Base-by-base conservation (phyloP, 768 basidiomycete genomes). In the Scleroderma citrinum region DNA sequence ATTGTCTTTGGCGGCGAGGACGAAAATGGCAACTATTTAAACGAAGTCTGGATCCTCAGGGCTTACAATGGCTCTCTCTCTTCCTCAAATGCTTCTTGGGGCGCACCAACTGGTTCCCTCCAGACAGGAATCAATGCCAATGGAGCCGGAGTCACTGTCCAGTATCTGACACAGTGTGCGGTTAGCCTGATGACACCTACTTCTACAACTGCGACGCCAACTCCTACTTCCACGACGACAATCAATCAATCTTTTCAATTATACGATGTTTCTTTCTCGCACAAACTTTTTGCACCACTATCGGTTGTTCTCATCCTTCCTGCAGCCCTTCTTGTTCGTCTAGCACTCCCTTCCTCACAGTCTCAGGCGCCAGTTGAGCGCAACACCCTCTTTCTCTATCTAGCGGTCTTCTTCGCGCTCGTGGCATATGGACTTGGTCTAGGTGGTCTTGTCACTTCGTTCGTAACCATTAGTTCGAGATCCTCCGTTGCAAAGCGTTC, bases 1-100 rank as follows among this genome's bases (percentile, higher is more conserved):
- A 75, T 92, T 39, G 78, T 91, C 10, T 92, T 88, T 54, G 89
- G 89, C 30, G 89, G 89, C 35, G 76, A 76, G 56, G 86, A 88
- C 60, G 69, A 72, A 38, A 62, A 69, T 48, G 88, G 88, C 13
- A 77, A 71, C 21, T 82, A 86, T 59, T 71, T 89, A 3, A 76
- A 80, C 35, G 89, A 92, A 48, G 59, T 92, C 11, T 92, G 89
- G 89, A 62, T 92, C 7, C 71, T 92, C 52, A 73, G 89, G 46
- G 77, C 85, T 4, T 91, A 90, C 64, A 73, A 75, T 52, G 83
- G 73, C n/a, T 64, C 74, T 29, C 59, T 87, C 48, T 76, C 76
- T n/a, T 54, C 75, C n/a, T 75, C 80, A 2, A 71, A 73, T 44
- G 65, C 74, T 48, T 67, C 65, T 7, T 88, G 85, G 86, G 83